These are phyloP conservation scores for Corylus avellana DNA, from an alignment of 306 rosid genomes.

Conservation along the genomic window DNA sequence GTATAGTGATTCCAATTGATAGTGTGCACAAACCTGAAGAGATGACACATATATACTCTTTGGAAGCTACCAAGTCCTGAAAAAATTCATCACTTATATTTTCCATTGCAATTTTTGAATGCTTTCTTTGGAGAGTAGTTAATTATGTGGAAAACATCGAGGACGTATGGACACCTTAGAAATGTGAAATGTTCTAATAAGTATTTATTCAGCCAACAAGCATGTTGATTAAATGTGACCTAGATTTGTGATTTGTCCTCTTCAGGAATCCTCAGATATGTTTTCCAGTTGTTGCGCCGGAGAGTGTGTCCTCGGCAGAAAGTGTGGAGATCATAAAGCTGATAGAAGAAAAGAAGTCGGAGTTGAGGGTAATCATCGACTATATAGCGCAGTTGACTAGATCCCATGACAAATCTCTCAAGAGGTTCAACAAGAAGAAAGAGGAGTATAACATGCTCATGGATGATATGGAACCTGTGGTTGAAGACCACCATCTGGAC, in stretches of 20 bases:
- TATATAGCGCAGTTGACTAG: neutral
- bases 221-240: neutral
- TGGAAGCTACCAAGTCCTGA: neutral
- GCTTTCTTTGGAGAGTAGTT: neutral
- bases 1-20: neutral
- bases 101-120: neutral
- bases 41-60: neutral
- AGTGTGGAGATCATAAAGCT: constrained; percentile 5
- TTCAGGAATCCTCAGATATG: constrained; percentile 42
- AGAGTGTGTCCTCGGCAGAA: constrained; percentile 3
- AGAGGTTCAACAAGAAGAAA: constrained; percentile 15
- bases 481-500: neutral
- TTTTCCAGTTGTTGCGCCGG: constrained; percentile 34
- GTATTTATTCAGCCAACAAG: neutral
- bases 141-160: neutral
- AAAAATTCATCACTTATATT: neutral
- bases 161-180: neutral
- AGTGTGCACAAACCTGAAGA: neutral
- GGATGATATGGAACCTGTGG: constrained; percentile 3
- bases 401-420: neutral
- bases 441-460: neutral
- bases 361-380: neutral
- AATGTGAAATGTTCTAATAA: neutral
- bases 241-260: constrained; percentile 14
- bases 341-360: constrained; percentile 22